phyloP scores from a whole-genome alignment of 345 rosid species.

The Linum usitatissimum region DNA sequence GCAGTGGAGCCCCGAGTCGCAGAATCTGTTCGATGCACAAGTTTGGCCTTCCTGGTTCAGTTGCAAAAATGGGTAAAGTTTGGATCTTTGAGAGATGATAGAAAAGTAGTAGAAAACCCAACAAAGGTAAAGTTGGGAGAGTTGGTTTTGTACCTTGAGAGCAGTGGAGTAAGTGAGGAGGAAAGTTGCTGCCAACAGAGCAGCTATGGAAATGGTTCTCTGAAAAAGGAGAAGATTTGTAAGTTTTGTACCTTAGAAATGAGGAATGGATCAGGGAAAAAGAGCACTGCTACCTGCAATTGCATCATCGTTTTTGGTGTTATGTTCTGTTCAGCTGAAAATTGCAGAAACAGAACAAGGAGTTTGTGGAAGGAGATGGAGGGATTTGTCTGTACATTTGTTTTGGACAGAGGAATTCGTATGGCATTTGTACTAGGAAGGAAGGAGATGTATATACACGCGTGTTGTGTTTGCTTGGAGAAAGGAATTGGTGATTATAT shows the following conservation, averaged over 20 bases:
- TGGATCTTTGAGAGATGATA: neutral
- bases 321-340: too few species aligned
- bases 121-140: neutral
- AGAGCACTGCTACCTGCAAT: too few species aligned
- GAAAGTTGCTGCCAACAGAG: conserved; percentile 24
- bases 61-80: neutral
- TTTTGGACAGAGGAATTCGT: too few species aligned
- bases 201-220: conserved; percentile 19
- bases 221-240: conserved; percentile 18
- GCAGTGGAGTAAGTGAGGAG: conserved; percentile 39
- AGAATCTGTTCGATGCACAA: conserved; percentile 11
- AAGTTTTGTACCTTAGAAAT: too few species aligned
- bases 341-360: too few species aligned
- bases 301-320: neutral
- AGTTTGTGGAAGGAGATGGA: too few species aligned
- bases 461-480: too few species aligned
- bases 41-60: conserved; percentile 14
- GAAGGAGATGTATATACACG: too few species aligned
- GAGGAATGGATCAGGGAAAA: neutral
- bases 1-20: conserved; percentile 21
- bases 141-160: conserved; percentile 33
- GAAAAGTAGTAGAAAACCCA: neutral
- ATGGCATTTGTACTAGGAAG: too few species aligned
- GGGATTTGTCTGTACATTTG: too few species aligned
- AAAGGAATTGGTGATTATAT: too few species aligned